These are phyloP conservation scores for Chalciporus pseudorubinellus DNA, from an alignment of 768 basidiomycete genomes.

Conservation along the genomic window DNA sequence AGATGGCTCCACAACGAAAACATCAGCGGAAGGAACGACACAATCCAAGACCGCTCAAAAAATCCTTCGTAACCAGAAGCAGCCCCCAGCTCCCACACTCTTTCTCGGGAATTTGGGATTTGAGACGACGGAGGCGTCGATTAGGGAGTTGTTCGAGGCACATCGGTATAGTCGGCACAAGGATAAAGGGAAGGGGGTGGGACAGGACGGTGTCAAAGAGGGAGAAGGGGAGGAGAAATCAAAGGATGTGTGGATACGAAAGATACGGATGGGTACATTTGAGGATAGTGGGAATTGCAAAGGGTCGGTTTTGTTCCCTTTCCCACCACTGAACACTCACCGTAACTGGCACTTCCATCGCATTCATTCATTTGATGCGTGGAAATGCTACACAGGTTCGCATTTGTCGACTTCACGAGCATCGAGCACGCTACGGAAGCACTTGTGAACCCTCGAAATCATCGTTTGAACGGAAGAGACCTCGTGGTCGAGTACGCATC, in stretches of 20 bases:
- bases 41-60: slow-evolving; percentile 72
- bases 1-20: slow-evolving; percentile 37
- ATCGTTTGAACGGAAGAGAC: slow-evolving; percentile 77
- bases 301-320: slow-evolving; percentile 62
- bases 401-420: slow-evolving; percentile 87
- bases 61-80: slow-evolving; percentile 75
- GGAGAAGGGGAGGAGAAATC: slow-evolving; percentile 2
- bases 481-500: slow-evolving; percentile 90
- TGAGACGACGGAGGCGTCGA: slow-evolving; percentile 76
- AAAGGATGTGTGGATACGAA: slow-evolving; percentile 60
- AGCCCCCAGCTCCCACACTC: slow-evolving; percentile 78
- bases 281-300: slow-evolving; percentile 95
- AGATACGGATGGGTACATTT: slow-evolving; percentile 92
- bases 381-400: slow-evolving; percentile 58
- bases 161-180: slow-evolving; percentile 40
- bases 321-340: too few relatives aligned
- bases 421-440: slow-evolving; percentile 77
- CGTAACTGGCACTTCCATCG: too few relatives aligned
- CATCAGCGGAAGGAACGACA: slow-evolving; percentile 21
- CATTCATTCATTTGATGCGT: neutral
- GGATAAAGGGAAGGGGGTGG: slow-evolving; percentile 32
- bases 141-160: slow-evolving; percentile 70
- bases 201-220: slow-evolving; percentile 9
- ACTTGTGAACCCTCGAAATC: slow-evolving; percentile 81
- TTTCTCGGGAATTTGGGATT: slow-evolving; percentile 95